Base-by-base conservation (phyloP, 2,329 filamentous ascomycete species). In the Trichoderma sp. region DNA sequence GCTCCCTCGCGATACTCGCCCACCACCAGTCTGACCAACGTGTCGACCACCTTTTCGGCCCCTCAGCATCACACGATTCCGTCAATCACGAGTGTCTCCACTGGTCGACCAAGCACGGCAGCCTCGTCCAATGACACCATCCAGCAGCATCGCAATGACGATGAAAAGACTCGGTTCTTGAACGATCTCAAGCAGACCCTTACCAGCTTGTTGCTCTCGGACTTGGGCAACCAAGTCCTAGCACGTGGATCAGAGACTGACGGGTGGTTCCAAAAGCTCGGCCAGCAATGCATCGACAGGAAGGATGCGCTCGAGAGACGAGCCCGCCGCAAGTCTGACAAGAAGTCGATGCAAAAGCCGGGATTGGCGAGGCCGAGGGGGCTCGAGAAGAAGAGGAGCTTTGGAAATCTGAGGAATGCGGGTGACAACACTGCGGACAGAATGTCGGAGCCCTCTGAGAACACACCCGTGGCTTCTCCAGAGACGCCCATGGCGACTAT, bases 171-270 rank as follows among this genome's bases (percentile, higher is more conserved):
- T 3, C 84, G 82, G n/a, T 97, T 97, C 75, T 79, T 97, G 62
- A 82, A 86, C 7, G 89, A 92, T 34, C 80, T 97, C 34, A 89
- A 89, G 70, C 90, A 93, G 73, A 90, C 88, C 0, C 79, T 98
- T 45, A 94, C 90, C 1, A 93, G 92, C 68, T 81, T 99, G 19
- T 79, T 98, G 2, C 79, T 98, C 28, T 98, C 94, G 57, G 95
- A 99, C 74, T 82, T 98, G 4, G 93, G 93, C 6, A 93, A 89
- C 47, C 85, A 92, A 34, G 89, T 97, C 1, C 95, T 96, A 76
- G 87, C 88, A n/a, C 86, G 86, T 58, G 95, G 95, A 3, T 96
- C 93, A 48, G 95, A 99, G 78, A 98, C 94, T 0, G 95, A 98
- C 75, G 83, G 83, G 3, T 97, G 94, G 90, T 95, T 97, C 70